Conservation (phyloP, 2,329 filamentous ascomycete genomes). For the Penicillium sp. region DNA sequence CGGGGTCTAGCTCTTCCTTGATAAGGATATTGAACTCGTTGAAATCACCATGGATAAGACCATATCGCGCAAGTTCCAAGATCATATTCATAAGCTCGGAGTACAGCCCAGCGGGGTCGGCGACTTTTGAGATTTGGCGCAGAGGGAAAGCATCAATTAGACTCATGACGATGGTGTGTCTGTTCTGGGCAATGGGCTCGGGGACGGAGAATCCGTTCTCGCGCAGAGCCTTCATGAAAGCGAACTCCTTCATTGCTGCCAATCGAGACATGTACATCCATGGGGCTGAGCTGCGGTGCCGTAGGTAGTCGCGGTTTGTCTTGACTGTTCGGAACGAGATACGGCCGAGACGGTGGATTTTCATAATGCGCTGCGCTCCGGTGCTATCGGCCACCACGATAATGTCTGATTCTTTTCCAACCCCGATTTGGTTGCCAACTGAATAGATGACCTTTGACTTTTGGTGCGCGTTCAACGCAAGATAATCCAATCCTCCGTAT, state of each 20-base stretch:
- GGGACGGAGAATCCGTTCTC: slow-evolving; percentile 88
- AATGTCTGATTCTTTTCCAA: slow-evolving; percentile 97
- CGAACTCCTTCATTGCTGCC: slow-evolving; percentile 88
- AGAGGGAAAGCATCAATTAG: slow-evolving; percentile 90
- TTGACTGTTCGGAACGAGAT: slow-evolving; percentile 98
- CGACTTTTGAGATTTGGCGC: slow-evolving; percentile 79
- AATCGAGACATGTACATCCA: slow-evolving; percentile 99
- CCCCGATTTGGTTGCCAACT: slow-evolving; percentile 89
- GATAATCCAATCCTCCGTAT: slow-evolving; percentile 94
- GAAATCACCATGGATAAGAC: slow-evolving; percentile 95
- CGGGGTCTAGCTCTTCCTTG: slow-evolving; percentile 61
- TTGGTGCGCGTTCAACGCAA: slow-evolving; percentile 88
- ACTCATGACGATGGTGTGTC: slow-evolving; percentile 95
- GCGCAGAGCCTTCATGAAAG: slow-evolving; percentile 84
- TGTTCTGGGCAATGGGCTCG: slow-evolving; percentile 79
- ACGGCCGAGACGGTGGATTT: slow-evolving; percentile 91
- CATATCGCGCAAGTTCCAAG: slow-evolving; percentile 75
- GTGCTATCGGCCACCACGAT: slow-evolving; percentile 82
- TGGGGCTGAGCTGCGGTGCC: slow-evolving; percentile 72
- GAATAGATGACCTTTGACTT: slow-evolving; percentile 79
- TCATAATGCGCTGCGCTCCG: slow-evolving; percentile 77
- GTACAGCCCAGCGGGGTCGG: slow-evolving; percentile 81
- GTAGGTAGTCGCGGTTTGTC: slow-evolving; percentile 91
- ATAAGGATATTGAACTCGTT: slow-evolving; percentile 99
- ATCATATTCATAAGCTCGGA: slow-evolving; percentile 87